These are phyloP conservation scores for Exutisphaerella laricina DNA, from an alignment of 2,329 filamentous ascomycete genomes.

Conservation along the genomic window DNA sequence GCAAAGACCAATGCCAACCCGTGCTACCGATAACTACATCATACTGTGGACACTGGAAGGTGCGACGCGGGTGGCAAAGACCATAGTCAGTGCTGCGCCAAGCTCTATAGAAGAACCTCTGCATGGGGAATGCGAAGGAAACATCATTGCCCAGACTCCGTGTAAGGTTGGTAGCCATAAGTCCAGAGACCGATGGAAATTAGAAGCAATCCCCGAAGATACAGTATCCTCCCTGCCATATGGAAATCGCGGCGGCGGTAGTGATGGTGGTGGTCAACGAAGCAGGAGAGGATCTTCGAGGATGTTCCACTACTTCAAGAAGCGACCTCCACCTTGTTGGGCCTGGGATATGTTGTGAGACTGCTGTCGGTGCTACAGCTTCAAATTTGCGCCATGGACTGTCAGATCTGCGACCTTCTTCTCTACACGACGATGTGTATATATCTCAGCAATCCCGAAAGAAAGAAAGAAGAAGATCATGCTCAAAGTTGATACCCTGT, in stretches of 20 bases:
- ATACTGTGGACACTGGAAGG: constrained; percentile 58
- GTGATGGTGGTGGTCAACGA: constrained; percentile 41
- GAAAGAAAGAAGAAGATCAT: too few relatives aligned
- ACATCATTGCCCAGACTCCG: constrained; percentile 54
- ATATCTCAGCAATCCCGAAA: too few relatives aligned
- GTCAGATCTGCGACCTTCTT: too few relatives aligned
- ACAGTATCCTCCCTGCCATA: constrained; percentile 57
- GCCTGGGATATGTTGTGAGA: too few relatives aligned
- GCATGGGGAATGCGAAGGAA: constrained; percentile 54
- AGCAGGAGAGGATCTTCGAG: constrained; percentile 41
- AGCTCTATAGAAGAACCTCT: constrained; percentile 56
- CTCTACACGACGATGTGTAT: too few relatives aligned
- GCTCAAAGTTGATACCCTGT: constrained; percentile 34
- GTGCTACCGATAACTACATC: constrained; percentile 57
- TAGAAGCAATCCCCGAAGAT: constrained; percentile 47
- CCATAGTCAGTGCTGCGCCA: constrained; percentile 54
- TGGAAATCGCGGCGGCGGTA: constrained; percentile 57
- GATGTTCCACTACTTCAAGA: constrained; percentile 52
- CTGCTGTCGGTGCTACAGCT: too few relatives aligned
- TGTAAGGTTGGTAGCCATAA: constrained; percentile 60
- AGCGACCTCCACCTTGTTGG: too few relatives aligned
- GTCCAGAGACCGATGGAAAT: constrained; percentile 54
- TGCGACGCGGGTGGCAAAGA: constrained; percentile 57
- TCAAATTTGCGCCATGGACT: too few relatives aligned
- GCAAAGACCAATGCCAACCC: constrained; percentile 55